These are phyloP conservation scores for Apocynum venetum DNA, from an alignment of 257 asterid species.

Conservation along the genomic window DNA sequence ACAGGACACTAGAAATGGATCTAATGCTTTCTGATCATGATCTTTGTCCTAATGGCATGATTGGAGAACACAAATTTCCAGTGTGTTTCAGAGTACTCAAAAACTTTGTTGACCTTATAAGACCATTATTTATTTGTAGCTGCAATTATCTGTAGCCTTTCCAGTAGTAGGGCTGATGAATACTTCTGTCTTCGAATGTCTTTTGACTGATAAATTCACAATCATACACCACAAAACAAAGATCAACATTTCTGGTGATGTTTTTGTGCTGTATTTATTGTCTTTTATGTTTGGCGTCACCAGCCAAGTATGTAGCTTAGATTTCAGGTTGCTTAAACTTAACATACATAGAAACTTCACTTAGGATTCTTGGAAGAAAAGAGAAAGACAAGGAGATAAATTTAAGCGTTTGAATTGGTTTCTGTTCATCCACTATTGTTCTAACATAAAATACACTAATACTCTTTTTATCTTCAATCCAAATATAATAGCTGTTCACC, in stretches of 20 bases:
- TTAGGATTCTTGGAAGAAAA: too few relatives aligned
- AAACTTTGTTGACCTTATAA: neutral
- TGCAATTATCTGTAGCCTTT: neutral
- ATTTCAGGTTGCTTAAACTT: too few relatives aligned
- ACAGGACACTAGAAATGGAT: slow-evolving; percentile 3
- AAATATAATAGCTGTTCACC: too few relatives aligned
- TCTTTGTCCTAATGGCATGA: slow-evolving; percentile 12
- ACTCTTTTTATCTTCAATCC: too few relatives aligned
- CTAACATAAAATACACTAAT: too few relatives aligned
- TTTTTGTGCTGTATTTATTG: neutral
- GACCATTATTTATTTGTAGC: neutral
- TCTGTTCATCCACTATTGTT: too few relatives aligned
- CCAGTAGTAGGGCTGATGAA: neutral
- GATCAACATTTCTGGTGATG: neutral
- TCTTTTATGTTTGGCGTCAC: neutral
- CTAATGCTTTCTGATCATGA: slow-evolving; percentile 12
- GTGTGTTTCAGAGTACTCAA: slow-evolving; percentile 5
- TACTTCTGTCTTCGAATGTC: neutral
- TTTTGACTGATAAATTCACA: slow-evolving; percentile 1
- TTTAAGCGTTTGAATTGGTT: too few relatives aligned
- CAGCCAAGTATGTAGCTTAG: neutral
- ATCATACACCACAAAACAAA: slow-evolving; percentile 8
- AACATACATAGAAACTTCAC: too few relatives aligned
- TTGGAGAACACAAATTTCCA: slow-evolving; percentile 8
- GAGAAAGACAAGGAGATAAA: too few relatives aligned